phyloP scores from a whole-genome alignment of 345 rosid species.

The Populus ilicifolia region DNA sequence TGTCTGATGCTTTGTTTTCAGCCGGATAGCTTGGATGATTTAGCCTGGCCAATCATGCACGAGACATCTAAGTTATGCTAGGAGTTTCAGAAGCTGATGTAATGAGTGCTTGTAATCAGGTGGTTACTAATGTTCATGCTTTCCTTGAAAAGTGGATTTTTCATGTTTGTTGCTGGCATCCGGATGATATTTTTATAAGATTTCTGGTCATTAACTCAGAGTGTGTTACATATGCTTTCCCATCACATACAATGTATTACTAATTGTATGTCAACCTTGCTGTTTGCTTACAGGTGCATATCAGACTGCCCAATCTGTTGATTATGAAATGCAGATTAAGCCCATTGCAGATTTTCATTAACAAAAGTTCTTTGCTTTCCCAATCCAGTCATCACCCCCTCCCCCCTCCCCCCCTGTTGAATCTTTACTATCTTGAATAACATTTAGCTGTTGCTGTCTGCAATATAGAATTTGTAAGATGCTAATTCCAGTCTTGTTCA shows the following conservation, averaged over 20 bases:
- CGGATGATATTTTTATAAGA: background rate
- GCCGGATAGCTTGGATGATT: slow-evolving; percentile 86
- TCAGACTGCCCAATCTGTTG: background rate
- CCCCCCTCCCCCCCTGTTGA: background rate
- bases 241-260: background rate
- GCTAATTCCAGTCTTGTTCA: no score
- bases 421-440: background rate
- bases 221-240: no score
- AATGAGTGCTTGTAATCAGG: slow-evolving; percentile 96
- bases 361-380: background rate
- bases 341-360: background rate
- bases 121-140: slow-evolving; percentile 11
- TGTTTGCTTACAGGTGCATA: no score
- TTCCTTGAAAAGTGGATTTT: background rate
- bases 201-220: background rate
- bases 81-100: slow-evolving; percentile 97
- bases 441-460: background rate
- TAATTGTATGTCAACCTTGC: background rate
- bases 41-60: slow-evolving; percentile 88
- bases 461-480: background rate
- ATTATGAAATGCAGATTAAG: background rate
- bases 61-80: slow-evolving; percentile 75
- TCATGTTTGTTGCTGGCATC: background rate
- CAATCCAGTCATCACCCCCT: background rate
- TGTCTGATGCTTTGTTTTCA: slow-evolving; percentile 28